Evolutionary conservation across 2,329 filamentous ascomycete species (phyloP), one percentile per base, ranked within the genome.

Genomic region (Ophiocordyceps camponoti-leonardi): DNA sequence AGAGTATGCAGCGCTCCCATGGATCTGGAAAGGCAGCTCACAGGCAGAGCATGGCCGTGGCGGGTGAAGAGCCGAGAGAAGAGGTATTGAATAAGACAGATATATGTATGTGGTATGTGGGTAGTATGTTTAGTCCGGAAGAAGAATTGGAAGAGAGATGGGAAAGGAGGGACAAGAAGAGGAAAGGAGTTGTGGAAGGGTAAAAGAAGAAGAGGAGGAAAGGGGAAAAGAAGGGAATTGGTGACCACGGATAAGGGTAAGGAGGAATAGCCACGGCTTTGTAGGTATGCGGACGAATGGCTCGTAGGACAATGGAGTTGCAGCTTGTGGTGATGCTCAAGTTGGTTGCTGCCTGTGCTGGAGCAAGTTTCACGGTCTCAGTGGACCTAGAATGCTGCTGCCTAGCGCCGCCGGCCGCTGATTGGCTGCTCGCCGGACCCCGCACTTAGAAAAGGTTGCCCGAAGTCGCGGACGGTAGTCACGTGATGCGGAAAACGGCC

Each of bases 381-480:
- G 18, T 39, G 12, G 35, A 6, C n/a, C 42, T 28, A 41, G 45
- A 51, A 51, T 49, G 48, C 48, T 51, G 49, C 48, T 51, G 49
- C 49, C 49, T 51, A 45, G 44, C 45, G 22, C 6, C n/a, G 40
- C 18, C 18, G 23, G 8, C 22, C 23, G 5, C 44, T 33, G 18
- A 45, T 45, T 45, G 44, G 44, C 16, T 10, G n/a, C 37, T 39
- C 6, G n/a, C 7, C 18, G 35, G n/a, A 39, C 35, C 35, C 35
- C 35, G 35, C 35, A 39, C 35, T 10, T 28, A 6, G 4, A 39
- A 39, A 39, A 39, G 35, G 35, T 39, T 39, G 35, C 35, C 35
- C 35, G 35, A 39, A 7, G 35, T 18, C 18, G 26, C 26, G 26
- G 26, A 28, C 2, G 10, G 10, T 23, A 28, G 2, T 39, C 35